Percentiles rank a stretch among this genome's conserved stretches.
phyloP scores from a whole-genome alignment of 2,329 filamentous ascomycete genomes.

The Aspergillus piperis region DNA sequence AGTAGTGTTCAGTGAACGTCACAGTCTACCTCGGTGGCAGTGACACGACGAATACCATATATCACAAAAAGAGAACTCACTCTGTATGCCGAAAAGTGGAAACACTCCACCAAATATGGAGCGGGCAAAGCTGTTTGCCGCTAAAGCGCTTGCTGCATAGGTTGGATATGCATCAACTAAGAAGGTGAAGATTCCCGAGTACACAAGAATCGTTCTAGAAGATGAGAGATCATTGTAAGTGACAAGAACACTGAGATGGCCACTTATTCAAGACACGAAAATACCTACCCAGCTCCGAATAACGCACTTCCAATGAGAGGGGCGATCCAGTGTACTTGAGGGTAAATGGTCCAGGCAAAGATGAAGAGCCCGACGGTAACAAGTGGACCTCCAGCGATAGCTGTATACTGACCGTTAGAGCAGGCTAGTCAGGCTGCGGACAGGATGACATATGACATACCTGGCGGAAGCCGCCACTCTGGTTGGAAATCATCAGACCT shows the following conservation, averaged over 20 bases:
- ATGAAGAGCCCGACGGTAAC: slow-evolving; percentile 82
- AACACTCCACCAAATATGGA: slow-evolving; percentile 78
- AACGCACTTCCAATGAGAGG: slow-evolving; percentile 72
- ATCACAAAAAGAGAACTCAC: slow-evolving; percentile 31
- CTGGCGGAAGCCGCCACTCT: slow-evolving; percentile 79
- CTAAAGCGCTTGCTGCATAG: slow-evolving; percentile 63
- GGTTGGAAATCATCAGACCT: slow-evolving; percentile 65
- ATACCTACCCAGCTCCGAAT: slow-evolving; percentile 68
- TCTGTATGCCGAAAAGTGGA: slow-evolving; percentile 69
- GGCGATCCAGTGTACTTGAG: slow-evolving; percentile 71
- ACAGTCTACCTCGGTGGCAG: not conserved
- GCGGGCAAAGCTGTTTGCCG: slow-evolving; percentile 79
- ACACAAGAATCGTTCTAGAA: slow-evolving; percentile 71
- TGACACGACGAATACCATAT: not conserved
- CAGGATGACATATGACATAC: slow-evolving; percentile 34
- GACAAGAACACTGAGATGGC: not conserved
- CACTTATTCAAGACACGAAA: not conserved
- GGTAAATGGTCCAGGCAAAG: slow-evolving; percentile 83
- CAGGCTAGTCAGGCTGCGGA: not conserved
- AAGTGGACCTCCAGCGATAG: slow-evolving; percentile 71
- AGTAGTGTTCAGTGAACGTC: no score
- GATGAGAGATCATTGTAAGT: slow-evolving; percentile 8
- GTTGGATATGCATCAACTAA: slow-evolving; percentile 63
- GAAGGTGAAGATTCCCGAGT: slow-evolving; percentile 85
- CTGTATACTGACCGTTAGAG: slow-evolving; percentile 25